These are phyloP conservation scores for Trichosanthes cucumerina DNA, from an alignment of 306 rosid species.

Conservation along the genomic window DNA sequence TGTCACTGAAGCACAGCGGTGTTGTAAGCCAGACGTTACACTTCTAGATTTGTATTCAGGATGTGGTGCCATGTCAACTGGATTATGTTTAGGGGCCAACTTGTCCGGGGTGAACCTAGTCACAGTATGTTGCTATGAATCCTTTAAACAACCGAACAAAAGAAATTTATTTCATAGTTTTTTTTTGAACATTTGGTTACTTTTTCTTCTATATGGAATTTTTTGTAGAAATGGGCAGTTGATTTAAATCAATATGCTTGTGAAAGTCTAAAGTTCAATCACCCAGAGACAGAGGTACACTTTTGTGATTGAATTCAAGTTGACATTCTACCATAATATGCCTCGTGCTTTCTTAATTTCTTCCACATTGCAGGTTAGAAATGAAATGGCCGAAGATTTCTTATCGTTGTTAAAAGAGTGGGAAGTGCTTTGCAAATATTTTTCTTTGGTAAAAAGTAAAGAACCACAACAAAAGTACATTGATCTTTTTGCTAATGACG, in stretches of 20 bases:
- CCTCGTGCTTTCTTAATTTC: background rate
- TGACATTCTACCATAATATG: background rate
- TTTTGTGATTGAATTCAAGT: background rate
- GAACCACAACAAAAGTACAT: constrained; percentile 28
- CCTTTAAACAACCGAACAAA: background rate
- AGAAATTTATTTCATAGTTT: background rate
- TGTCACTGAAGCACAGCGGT: background rate
- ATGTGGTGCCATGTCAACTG: constrained; percentile 94
- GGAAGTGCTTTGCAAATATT: constrained; percentile 46
- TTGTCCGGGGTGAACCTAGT: constrained; percentile 50
- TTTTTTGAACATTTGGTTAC: background rate
- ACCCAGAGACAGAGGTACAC: constrained; percentile 62
- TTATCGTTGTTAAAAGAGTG: constrained; percentile 47
- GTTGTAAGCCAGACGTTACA: constrained; percentile 25
- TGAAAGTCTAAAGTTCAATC: constrained; percentile 49
- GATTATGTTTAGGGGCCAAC: constrained; percentile 62
- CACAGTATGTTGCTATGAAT: constrained; percentile 36
- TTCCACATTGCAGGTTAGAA: constrained; percentile 48
- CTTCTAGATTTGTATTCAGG: constrained; percentile 69
- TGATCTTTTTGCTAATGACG: constrained; percentile 18
- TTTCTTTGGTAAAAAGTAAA: constrained; percentile 24
- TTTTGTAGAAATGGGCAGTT: constrained; percentile 70
- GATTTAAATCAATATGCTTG: constrained; percentile 56
- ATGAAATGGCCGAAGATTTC: constrained; percentile 64
- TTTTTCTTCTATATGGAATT: background rate